Evolutionary conservation across 768 basidiomycete genomes (phyloP).

Genomic region (Lactarius evosmus): DNA sequence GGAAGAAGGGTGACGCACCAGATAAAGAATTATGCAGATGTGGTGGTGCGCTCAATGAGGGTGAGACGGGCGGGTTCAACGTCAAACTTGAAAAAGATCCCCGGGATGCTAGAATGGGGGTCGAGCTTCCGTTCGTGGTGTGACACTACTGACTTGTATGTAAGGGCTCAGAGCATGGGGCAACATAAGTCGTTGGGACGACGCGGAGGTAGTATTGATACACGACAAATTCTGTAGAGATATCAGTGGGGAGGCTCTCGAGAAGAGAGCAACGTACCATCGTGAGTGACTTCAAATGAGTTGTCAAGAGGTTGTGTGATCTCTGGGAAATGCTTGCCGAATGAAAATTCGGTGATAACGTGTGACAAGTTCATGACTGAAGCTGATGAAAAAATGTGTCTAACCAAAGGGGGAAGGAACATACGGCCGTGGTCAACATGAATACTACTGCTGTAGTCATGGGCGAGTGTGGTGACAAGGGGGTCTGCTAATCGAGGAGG

Average conservation of each 20-base stretch:
- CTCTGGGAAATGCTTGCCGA: slow-evolving; percentile 93
- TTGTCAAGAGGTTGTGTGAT: slow-evolving; percentile 94
- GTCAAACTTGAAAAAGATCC: slow-evolving; percentile 98
- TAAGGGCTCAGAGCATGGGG: slow-evolving; percentile 61
- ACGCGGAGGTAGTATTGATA: slow-evolving; percentile 96
- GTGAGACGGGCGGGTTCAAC: slow-evolving; percentile 85
- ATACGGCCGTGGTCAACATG: slow-evolving; percentile 85
- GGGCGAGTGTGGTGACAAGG: slow-evolving; percentile 91
- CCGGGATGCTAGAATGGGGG: slow-evolving; percentile 79
- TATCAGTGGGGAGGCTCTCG: slow-evolving; percentile 13
- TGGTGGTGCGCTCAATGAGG: slow-evolving; percentile 85
- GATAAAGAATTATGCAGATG: slow-evolving; percentile 76
- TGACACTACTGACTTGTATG: slow-evolving; percentile 90
- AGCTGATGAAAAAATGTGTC: neutral
- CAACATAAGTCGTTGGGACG: slow-evolving; percentile 91
- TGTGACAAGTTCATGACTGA: slow-evolving; percentile 96
- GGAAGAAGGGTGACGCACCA: slow-evolving; percentile 37
- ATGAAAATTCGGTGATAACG: slow-evolving; percentile 95
- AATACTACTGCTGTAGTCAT: slow-evolving; percentile 84
- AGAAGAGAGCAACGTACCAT: slow-evolving; percentile 49
- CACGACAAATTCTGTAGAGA: slow-evolving; percentile 67
- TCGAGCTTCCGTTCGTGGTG: slow-evolving; percentile 76
- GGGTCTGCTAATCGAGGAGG: slow-evolving; percentile 61
- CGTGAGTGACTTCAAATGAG: slow-evolving; percentile 69
- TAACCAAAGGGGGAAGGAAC: slow-evolving; percentile 32